Evolutionary conservation across 2,329 filamentous ascomycete genomes (phyloP), one percentile per base, ranked within the genome.

Genomic region (Nemania serpens): DNA sequence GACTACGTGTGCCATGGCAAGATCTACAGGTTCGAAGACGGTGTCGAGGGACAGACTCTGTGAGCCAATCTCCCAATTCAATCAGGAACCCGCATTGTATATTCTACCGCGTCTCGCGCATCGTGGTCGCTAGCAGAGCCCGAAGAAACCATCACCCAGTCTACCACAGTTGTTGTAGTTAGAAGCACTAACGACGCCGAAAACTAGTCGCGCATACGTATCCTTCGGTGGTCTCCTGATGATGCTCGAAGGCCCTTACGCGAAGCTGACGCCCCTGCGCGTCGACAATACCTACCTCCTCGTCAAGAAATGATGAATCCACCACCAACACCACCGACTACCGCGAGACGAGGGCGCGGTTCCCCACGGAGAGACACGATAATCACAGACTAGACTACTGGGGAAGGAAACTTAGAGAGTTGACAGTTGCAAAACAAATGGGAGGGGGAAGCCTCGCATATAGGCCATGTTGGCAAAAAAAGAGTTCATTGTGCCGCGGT

Each of bases 211-310:
- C 75, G 91, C 93, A 29, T 99, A 94, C 77, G 84, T 96, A 69
- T 97, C 93, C 1, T 99, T 97, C 71, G 95, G 95, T 49, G 95
- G 95, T 7, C 81, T 99, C 66, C 79, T 99, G 71, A 88, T 98
- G 79, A 92, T 90, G 70, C 84, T 99, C 58, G 91, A 97, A 72
- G 95, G 96, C 5, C 95, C 95, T 2, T 95, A 96, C 77, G 96
- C 95, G 83, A 97, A 97, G 81, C 86, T 99, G 65, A 96, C 91
- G 36, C 90, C 93, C 29, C 79, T 99, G 73, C 87, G 93, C 70
- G 94, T 97, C 71, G 95, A 99, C 75, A 89, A 97, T 74, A 88
- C 96, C 66, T 99, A 99, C 75, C 84, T 99, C 63, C 84, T 98
- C 62, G 82, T 96, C 69, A 99, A 97, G 87, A 97, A 96, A 87